Conservation (phyloP, 129 eudicot genomes). For the Pulicaria dysenterica region DNA sequence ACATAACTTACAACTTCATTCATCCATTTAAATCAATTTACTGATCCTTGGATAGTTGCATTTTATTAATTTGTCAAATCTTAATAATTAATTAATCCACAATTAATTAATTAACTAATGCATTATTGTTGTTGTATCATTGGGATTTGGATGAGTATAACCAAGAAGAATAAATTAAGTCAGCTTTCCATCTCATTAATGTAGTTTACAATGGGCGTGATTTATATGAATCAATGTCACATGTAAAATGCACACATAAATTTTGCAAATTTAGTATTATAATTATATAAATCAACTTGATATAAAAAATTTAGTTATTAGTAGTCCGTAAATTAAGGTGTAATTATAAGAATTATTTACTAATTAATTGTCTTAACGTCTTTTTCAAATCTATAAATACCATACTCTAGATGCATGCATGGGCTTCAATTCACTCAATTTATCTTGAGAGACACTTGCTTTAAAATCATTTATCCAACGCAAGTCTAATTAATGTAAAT, state of each 20-base stretch:
- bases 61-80: conserved; percentile 6
- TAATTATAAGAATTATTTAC: too few relatives aligned
- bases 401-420: too few relatives aligned
- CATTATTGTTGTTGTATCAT: conserved; percentile 12
- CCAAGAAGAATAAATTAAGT: neutral
- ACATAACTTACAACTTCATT: conserved; percentile 1
- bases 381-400: too few relatives aligned
- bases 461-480: too few relatives aligned
- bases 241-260: neutral
- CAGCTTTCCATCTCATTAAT: conserved; percentile 13
- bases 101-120: neutral
- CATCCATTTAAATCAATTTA: conserved; percentile 12
- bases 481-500: too few relatives aligned
- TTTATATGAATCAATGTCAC: neutral
- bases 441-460: too few relatives aligned
- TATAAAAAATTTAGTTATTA: too few relatives aligned
- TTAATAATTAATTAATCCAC: neutral
- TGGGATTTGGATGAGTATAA: conserved; percentile 1
- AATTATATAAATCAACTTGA: too few relatives aligned
- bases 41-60: conserved; percentile 13
- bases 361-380: too few relatives aligned
- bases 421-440: too few relatives aligned
- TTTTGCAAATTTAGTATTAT: too few relatives aligned
- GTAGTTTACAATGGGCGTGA: neutral
- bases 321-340: too few relatives aligned